Percentiles rank a stretch among this genome's conserved stretches.
Evolutionary conservation across 2,329 filamentous ascomycete genomes (phyloP).

Genomic region (Pleomassaria siparia): DNA sequence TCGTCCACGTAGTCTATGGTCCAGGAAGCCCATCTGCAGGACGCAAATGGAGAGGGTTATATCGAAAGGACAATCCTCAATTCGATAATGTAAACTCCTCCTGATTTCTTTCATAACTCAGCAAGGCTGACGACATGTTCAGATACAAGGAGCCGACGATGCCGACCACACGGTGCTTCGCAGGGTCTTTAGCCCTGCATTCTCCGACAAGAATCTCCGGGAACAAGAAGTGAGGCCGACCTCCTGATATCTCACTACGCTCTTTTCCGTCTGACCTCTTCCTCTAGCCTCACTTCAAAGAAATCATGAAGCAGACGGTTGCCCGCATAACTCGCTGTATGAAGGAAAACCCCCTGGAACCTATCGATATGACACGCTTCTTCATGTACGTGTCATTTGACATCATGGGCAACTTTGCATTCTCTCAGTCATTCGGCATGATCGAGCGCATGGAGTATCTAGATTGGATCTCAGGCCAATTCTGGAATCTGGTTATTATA

Average conservation of each 20-base stretch:
- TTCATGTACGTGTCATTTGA: not conserved
- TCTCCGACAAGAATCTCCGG: not conserved
- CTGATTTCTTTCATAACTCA: not conserved
- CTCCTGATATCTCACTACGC: not conserved
- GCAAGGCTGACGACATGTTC: not conserved
- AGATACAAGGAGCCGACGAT: not conserved
- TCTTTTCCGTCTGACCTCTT: not conserved
- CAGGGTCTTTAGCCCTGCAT: not conserved
- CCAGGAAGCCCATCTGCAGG: not conserved
- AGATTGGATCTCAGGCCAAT: not conserved
- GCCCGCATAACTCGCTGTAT: not conserved
- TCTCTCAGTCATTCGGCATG: not conserved
- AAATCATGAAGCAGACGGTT: not conserved
- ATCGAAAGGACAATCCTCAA: not conserved
- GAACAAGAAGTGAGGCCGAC: not conserved
- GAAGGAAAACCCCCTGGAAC: not conserved
- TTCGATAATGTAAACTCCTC: not conserved
- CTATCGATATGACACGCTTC: not conserved
- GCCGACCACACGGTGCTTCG: not conserved
- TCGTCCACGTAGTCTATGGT: not conserved
- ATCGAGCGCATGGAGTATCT: not conserved
- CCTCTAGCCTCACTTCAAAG: not conserved
- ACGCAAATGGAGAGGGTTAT: not conserved
- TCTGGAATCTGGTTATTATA: not conserved
- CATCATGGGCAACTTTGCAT: not conserved